Conservation (phyloP, 208 protist genomes). For the Leishmania martiniquensis region DNA sequence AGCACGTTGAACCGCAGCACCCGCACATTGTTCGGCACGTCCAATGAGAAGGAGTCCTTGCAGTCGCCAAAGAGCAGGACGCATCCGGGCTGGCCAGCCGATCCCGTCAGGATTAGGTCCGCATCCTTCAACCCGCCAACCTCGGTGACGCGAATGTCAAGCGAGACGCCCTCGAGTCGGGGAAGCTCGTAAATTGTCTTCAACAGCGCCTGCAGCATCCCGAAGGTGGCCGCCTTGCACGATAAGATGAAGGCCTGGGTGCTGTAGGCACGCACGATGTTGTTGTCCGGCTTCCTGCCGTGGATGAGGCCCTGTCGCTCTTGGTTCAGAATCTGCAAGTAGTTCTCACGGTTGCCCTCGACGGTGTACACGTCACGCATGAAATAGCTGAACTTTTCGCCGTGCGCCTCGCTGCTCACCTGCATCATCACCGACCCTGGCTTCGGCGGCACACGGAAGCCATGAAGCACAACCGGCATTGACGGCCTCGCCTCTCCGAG, state of each 20-base stretch:
- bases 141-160: conserved; percentile 77
- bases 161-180: conserved; percentile 70
- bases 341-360: conserved; percentile 82
- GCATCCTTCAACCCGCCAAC: conserved; percentile 76
- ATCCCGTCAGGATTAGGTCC: conserved; percentile 67
- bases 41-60: conserved; percentile 60
- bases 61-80: conserved; percentile 86
- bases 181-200: conserved; percentile 88
- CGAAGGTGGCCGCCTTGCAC: conserved; percentile 89
- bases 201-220: conserved; percentile 91
- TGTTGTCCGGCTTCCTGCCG: conserved; percentile 88
- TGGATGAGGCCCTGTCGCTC: conserved; percentile 78
- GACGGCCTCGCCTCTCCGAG: conserved; percentile 72
- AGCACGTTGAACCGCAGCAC: conserved; percentile 84
- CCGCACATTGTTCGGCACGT: conserved; percentile 77
- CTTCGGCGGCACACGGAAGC: conserved; percentile 82
- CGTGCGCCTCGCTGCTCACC: conserved; percentile 86
- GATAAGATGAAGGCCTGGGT: conserved; percentile 69
- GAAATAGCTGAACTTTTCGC: conserved; percentile 85
- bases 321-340: conserved; percentile 81
- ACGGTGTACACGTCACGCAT: conserved; percentile 87
- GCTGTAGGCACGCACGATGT: conserved; percentile 71
- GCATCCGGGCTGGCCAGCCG: conserved; percentile 67
- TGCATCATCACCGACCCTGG: conserved; percentile 85
- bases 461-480: conserved; percentile 78